Conservation (phyloP, 1,284 basidiomycete species). For the Ustilago lituana region DNA sequence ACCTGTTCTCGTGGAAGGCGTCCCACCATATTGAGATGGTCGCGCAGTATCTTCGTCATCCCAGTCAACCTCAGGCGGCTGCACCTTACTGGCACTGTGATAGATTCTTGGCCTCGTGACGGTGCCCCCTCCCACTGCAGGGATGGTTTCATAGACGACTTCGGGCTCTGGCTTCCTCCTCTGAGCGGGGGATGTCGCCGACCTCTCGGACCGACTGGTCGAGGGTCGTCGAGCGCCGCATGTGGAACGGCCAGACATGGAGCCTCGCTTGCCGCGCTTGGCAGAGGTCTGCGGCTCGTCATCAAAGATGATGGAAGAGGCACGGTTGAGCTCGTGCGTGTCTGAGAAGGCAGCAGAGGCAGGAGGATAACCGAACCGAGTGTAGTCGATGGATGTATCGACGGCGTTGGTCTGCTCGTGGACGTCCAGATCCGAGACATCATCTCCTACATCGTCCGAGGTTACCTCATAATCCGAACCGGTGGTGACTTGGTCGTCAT, state of each 20-base stretch:
- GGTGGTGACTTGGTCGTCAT: constrained; percentile 24
- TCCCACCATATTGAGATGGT: constrained; percentile 44
- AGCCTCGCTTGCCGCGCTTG: constrained; percentile 26
- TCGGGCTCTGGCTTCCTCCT: constrained; percentile 24
- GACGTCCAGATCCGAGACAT: constrained; percentile 38
- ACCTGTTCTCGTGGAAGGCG: constrained; percentile 38
- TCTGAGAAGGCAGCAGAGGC: constrained; percentile 55
- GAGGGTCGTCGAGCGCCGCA: constrained; percentile 14
- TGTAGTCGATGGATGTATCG: constrained; percentile 50
- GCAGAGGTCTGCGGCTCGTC: constrained; percentile 24
- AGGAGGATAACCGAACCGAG: constrained; percentile 54
- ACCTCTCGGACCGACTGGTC: constrained; percentile 20
- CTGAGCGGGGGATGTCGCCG: constrained; percentile 6
- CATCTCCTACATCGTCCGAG: constrained; percentile 31
- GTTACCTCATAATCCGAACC: constrained; percentile 25
- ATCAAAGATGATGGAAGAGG: constrained; percentile 52
- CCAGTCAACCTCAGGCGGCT: constrained; percentile 51
- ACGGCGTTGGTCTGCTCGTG: constrained; percentile 18
- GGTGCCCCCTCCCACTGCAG: constrained; percentile 80
- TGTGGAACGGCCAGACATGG: constrained; percentile 14
- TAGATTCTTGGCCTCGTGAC: constrained; percentile 79
- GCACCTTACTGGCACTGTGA: constrained; percentile 77
- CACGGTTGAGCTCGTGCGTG: constrained; percentile 41
- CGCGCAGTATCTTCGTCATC: constrained; percentile 48
- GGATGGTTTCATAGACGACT: constrained; percentile 74